Base-by-base conservation (phyloP, 352 stramenopile genomes). In the Globisporangium takayamanum region DNA sequence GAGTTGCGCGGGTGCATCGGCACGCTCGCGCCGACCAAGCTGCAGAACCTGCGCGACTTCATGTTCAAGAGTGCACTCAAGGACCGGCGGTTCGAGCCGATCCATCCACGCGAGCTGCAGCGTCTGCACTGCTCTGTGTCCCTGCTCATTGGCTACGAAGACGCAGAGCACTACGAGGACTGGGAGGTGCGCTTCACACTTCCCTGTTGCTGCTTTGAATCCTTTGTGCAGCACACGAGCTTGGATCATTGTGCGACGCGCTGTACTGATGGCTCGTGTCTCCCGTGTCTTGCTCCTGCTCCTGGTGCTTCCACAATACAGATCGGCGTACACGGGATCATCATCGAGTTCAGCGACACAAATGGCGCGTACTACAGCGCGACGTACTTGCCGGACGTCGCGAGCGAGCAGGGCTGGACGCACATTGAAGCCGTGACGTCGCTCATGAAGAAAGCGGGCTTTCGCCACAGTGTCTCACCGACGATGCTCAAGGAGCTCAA, bases 11-110 rank as follows among this genome's bases (percentile, higher is more conserved):
- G 83, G 53, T 93, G 83, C 66, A 93, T 93, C 60, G 83, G 83
- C 50, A 93, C 83, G 41, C 66, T 93, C 39, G 60, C 80, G 25
- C 80, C 81, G 47, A 92, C 80, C 6, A 66, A 63, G 39, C 65
- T 93, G 47, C 62, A 65, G 18, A 90, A 90, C 44, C 53, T 93
- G 57, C 81, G 79, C 36, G 80, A 90, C 50, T 93, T 92, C 57
- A 87, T 78, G 37, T 89, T 92, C 64, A 92, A 92, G 64, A 91
- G 81, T 59, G 83, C 83, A 25, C 67, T 93, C 41, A 80, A 80
- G 48, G 83, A 93, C 65, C 79, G 58, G 11, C 80, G 83, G 53
- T 93, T 93, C 55, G 78, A 87, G 46, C 83, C 83, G 42, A 93
- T 93, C 55, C 55, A 54, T 22, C 78, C 81, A 1, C 69, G 84